A percentile compares a stretch with the other conserved stretches of the same genome.
Evolutionary conservation across 2,329 filamentous ascomycete species (phyloP).

Genomic region (Fusarium sp.): DNA sequence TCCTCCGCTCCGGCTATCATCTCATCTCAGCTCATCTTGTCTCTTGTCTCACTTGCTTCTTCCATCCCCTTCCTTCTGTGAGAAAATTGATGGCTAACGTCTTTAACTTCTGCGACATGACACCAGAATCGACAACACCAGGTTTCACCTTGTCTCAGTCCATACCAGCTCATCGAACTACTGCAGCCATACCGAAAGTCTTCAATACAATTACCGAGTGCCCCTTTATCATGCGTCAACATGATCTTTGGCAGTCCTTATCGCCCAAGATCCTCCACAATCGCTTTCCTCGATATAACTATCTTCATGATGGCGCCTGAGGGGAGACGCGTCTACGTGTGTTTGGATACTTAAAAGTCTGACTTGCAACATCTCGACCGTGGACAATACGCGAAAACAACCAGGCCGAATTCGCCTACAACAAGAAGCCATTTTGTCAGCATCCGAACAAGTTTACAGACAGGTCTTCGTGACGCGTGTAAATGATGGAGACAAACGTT

Average conservation of each 20-base stretch:
- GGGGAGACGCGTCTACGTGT: not conserved
- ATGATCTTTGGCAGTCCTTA: not conserved
- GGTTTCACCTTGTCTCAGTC: not conserved
- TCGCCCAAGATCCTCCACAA: not conserved
- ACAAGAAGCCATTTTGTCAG: not conserved
- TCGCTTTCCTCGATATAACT: not conserved
- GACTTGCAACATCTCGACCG: not conserved
- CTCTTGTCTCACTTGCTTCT: slow-evolving; percentile 11
- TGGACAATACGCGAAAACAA: not conserved
- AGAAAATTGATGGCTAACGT: not conserved
- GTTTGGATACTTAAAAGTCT: not conserved
- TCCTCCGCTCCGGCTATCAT: not conserved
- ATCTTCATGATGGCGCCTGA: not conserved
- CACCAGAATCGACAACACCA: not conserved
- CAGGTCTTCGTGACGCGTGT: not conserved
- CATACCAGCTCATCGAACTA: slow-evolving; percentile 7
- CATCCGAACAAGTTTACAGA: not conserved
- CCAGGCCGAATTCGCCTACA: not conserved
- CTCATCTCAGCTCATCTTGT: not conserved
- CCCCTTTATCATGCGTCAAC: slow-evolving; percentile 12
- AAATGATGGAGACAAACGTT: not conserved
- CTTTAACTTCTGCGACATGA: not conserved
- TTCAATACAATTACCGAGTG: not conserved
- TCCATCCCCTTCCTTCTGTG: not conserved
- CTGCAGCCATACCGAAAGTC: not conserved